Percentiles rank a stretch among this genome's conserved stretches.
Conservation (phyloP, 768 basidiomycete species). For the Suillus americanus region DNA sequence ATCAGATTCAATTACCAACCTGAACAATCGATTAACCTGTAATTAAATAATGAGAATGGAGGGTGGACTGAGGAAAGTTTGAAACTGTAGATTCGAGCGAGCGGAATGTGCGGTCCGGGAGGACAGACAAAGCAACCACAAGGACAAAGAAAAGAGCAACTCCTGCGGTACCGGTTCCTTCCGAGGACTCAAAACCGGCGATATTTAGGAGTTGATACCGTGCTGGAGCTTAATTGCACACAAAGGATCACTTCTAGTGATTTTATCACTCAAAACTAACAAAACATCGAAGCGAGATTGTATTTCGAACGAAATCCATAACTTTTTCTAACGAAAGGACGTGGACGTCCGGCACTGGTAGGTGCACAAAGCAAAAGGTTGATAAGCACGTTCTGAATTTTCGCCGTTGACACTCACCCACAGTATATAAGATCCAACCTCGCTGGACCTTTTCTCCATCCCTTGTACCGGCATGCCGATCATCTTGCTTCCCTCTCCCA, state of each 20-base stretch:
- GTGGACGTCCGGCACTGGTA: not conserved
- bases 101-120: too few species aligned
- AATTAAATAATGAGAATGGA: too few species aligned
- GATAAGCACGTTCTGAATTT: not conserved
- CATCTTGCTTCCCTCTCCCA: constrained; percentile 2
- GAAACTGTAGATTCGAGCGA: too few species aligned
- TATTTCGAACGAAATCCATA: not conserved
- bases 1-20: too few species aligned
- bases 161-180: too few species aligned
- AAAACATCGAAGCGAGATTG: not conserved
- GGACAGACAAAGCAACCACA: too few species aligned
- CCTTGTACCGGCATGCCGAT: constrained; percentile 28
- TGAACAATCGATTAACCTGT: too few species aligned
- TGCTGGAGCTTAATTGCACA: too few species aligned
- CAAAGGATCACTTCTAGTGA: not conserved
- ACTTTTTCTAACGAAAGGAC: not conserved
- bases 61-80: too few species aligned
- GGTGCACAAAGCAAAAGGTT: not conserved
- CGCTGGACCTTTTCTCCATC: constrained; percentile 1
- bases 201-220: too few species aligned
- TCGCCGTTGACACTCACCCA: not conserved
- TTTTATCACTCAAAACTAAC: not conserved
- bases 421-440: not conserved
- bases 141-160: too few species aligned
- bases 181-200: too few species aligned